Base-by-base conservation (phyloP, 495 filamentous ascomycete genomes). In the Penicillium samsonianum region DNA sequence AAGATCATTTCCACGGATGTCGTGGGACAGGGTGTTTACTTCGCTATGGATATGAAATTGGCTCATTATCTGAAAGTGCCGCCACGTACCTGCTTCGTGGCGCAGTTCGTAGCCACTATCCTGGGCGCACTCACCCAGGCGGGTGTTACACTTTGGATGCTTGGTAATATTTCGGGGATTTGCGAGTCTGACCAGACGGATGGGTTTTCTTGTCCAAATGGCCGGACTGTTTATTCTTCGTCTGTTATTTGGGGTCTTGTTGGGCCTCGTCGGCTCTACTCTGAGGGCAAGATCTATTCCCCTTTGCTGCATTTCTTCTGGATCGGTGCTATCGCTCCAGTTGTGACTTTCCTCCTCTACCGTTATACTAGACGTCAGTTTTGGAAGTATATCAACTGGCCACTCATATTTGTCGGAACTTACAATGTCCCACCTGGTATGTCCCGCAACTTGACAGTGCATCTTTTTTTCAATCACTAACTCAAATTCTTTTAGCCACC, bases 321-420 rank as follows among this genome's bases (percentile, higher is more conserved):
- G 64, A 67, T 75, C 45, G 67, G 76, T 45, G 73, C 73, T 11
- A 37, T 73, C 3, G 64, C 71, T 20, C 73, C 76, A 1, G 50
- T 72, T 1, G 60, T 63, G 38, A 68, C 67, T 0, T 68, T 57
- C 31, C 49, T 61, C 0, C 57, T 68, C 53, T 76, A 77, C 59
- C 74, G 73, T 48, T 64, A 70, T 30, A 73, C 74, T 2, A 68
- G 62, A 54, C 57, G 71, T 51, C 23, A 67, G 53, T 64, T 74
- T 59, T 67, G 64, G 74, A 68, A 73, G 19, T 63, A 70, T 43
- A 69, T 78, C 33, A 77, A 79, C 58, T 76, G 74, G 74, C 77
- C 76, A 2, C 62, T 79, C 23, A 74, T 80, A 23, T 77, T 78
- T 50, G 74, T 74, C 5, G 77, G 77, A 17, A 78, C 75, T 16